Base-by-base conservation (phyloP, 1,139 yeast species). In the Saccharomyces hybrid region DNA sequence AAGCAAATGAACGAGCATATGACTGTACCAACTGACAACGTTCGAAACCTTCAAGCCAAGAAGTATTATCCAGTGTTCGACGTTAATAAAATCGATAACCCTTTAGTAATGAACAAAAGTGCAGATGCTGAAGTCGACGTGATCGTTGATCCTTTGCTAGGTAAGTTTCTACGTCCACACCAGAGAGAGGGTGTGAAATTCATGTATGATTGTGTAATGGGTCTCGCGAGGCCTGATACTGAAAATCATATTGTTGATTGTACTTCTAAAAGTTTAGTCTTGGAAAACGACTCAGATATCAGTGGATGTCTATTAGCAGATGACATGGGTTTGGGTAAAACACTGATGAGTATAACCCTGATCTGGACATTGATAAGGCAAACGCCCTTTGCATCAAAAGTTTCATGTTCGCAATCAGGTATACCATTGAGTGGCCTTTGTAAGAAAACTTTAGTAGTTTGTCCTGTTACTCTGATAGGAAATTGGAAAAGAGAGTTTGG, bases 321-420 rank as follows among this genome's bases (percentile, higher is more conserved):
- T 69, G 98, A 93, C 66, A 93, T 93, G 99, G 99, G 99, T 0
- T 75, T 93, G 27, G 99, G 99, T 0, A 93, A 93, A 66, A 91
- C 98, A 0, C 71, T 93, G 42, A 90, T 86, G 81, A 83, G 97
- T 0, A 91, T 93, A 3, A 67, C 96, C 0, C 68, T 90, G 42
- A 77, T 93, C 2, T 89, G 96, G 95, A 89, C 96, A 0, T 70
- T 95, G 21, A 69, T 89, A 32, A 84, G 81, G 62, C 96, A 89
- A 63, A 81, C 82, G 16, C 96, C 96, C 0, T 65, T 70, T 49
- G 68, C 66, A 48, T 58, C 65, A 2, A 53, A 54, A 21, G 63
- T 60, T 2, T 54, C 62, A n/a, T 59, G 64, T 34, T 62, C 70
- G 1, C 70, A 66, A 54, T 53, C 60, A 4, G 70, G 70, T 4